Conservation (phyloP, 352 stramenopile species). For the Phytophthora podocarpi region DNA sequence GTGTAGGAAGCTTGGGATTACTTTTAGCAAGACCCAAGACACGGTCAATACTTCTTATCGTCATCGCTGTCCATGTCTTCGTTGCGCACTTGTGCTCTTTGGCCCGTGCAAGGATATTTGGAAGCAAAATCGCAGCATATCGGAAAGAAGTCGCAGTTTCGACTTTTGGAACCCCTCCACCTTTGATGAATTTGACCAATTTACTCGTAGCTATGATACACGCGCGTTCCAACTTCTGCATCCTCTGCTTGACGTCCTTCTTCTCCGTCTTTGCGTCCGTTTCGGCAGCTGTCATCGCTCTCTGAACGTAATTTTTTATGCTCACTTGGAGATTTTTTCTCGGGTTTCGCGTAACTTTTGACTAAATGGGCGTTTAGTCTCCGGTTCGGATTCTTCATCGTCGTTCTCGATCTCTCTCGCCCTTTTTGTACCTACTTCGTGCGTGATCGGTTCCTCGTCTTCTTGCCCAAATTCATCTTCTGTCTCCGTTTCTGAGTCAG, state of each 20-base stretch:
- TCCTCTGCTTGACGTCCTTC: not conserved
- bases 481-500: slow-evolving; percentile 5
- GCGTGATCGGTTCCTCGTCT: not conserved
- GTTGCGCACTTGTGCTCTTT: not conserved
- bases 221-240: not conserved
- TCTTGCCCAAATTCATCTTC: too few relatives aligned
- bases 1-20: not conserved
- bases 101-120: not conserved
- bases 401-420: not conserved
- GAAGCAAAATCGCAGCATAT: slow-evolving; percentile 4
- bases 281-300: not conserved
- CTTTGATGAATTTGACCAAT: slow-evolving; percentile 2
- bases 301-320: not conserved
- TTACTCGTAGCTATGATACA: not conserved
- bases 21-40: not conserved
- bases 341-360: not conserved
- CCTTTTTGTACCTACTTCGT: not conserved
- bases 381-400: not conserved
- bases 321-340: not conserved
- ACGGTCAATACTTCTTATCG: not conserved
- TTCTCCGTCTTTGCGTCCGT: not conserved
- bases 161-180: not conserved
- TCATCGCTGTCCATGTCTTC: not conserved
- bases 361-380: not conserved
- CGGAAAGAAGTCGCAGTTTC: not conserved